These are phyloP conservation scores for Trifolium pratense DNA, from an alignment of 306 rosid species.

Conservation along the genomic window DNA sequence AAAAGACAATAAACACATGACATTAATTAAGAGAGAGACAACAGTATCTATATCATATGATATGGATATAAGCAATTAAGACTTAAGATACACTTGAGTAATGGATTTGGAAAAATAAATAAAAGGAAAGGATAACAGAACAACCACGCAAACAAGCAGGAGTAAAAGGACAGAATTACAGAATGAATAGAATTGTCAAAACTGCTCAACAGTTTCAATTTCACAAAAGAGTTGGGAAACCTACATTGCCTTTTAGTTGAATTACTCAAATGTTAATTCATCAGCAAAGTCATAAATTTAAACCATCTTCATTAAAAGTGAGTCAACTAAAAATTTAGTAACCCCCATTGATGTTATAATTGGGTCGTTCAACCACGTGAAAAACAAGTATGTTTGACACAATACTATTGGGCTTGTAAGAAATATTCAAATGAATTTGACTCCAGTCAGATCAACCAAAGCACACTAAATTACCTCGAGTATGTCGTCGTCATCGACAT, in stretches of 20 bases:
- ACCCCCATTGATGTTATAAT: too few relatives aligned
- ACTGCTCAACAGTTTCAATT: conserved; percentile 7
- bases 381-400: background rate
- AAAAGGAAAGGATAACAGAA: conserved; percentile 7
- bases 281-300: conserved; percentile 14
- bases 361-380: too few relatives aligned
- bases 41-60: background rate
- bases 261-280: conserved; percentile 23
- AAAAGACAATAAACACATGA: conserved; percentile 43
- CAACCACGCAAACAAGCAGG: conserved; percentile 8
- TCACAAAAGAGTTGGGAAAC: conserved; percentile 34
- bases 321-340: background rate
- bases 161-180: conserved; percentile 21
- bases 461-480: conserved; percentile 64
- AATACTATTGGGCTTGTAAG: conserved; percentile 7
- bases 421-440: conserved; percentile 35
- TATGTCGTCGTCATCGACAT: conserved; percentile 67
- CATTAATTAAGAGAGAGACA: conserved; percentile 44
- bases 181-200: conserved; percentile 18
- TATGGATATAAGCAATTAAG: conserved; percentile 25
- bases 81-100: conserved; percentile 19
- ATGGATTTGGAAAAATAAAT: background rate
- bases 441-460: conserved; percentile 36
- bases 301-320: conserved; percentile 17
- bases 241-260: conserved; percentile 19